Evolutionary conservation across 768 basidiomycete genomes (phyloP), one percentile per base, ranked within the genome.

Genomic region (Lactifluus rugatus): DNA sequence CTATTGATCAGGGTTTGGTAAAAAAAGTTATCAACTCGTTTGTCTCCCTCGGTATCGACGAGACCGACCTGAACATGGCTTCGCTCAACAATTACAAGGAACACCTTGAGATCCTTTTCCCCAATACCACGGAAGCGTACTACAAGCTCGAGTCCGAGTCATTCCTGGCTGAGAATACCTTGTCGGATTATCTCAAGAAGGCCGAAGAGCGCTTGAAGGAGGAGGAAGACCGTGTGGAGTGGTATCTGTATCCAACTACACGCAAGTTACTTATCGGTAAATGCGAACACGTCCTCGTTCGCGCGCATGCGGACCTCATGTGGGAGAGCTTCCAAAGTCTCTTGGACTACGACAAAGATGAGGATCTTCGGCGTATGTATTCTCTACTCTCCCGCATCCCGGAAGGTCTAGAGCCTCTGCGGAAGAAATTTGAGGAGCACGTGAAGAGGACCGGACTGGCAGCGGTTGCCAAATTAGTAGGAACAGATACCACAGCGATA

Each of bases 211-310:
- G 95, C 46, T 73, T 99, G 57, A 81, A 83, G 57, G 94, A 99
- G 71, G 95, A 99, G 67, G 92, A 95, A 71, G 90, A 94, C 67
- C 83, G 95, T 25, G 92, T 97, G 21, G 94, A 96, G 69, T 80
- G 91, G 52, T 97, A 96, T 71, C 78, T 99, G 45, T 87, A 95
- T 71, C 85, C 87, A 7, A 84, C 84, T 58, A 96, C 95, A 19
- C 81, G 89, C 67, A 93, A 91, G 70, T 77, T 31, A 1, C 28
- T 31, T 9, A 31, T 31, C 28, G 9, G 28, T 31, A 31, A 31
- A 31, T 31, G 28, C 28, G 28, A 31, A 4, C 6, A 31, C 28
- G 3, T 31, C 28, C 28, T 31, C 28, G 9, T 31, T 31, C 28
- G 28, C 2, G 9, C 28, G 28, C 28, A 31, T 31, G 28, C 28